These are phyloP conservation scores for Flaveria trinervia DNA, from an alignment of 129 eudicot genomes.

Conservation along the genomic window DNA sequence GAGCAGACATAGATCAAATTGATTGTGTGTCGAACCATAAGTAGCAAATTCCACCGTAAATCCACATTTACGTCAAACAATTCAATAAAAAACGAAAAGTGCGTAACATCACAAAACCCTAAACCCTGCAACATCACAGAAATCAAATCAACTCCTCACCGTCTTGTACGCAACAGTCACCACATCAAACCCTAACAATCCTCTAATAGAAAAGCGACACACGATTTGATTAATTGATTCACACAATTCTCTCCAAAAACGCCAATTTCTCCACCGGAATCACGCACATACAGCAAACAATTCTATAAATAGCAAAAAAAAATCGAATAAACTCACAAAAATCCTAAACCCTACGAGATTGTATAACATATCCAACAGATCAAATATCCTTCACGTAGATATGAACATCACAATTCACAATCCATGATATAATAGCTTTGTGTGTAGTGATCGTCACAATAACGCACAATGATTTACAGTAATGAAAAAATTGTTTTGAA, in stretches of 20 bases:
- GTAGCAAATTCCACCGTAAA: not conserved
- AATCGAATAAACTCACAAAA: not conserved
- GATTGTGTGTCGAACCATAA: not conserved
- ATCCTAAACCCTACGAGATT: not conserved
- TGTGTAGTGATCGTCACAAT: constrained; percentile 7
- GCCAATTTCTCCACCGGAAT: not conserved
- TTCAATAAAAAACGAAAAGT: not conserved
- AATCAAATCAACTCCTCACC: not conserved
- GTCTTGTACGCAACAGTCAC: constrained; percentile 10
- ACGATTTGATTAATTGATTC: not conserved
- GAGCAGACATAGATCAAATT: not conserved
- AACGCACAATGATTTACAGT: constrained; percentile 4
- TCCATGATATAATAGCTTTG: not conserved
- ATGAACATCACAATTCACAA: not conserved
- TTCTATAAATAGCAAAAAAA: not conserved
- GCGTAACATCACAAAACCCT: constrained; percentile 31
- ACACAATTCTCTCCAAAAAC: not conserved
- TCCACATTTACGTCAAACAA: constrained; percentile 12
- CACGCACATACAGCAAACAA: not conserved
- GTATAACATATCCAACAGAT: not conserved
- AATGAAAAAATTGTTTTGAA: constrained; percentile 24
- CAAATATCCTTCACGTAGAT: not conserved
- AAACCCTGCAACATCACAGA: constrained; percentile 21
- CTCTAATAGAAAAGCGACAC: not conserved
- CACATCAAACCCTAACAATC: constrained; percentile 16